Base-by-base conservation (phyloP, 192 early-diverging fungal species). In the Mortierella claussenii region DNA sequence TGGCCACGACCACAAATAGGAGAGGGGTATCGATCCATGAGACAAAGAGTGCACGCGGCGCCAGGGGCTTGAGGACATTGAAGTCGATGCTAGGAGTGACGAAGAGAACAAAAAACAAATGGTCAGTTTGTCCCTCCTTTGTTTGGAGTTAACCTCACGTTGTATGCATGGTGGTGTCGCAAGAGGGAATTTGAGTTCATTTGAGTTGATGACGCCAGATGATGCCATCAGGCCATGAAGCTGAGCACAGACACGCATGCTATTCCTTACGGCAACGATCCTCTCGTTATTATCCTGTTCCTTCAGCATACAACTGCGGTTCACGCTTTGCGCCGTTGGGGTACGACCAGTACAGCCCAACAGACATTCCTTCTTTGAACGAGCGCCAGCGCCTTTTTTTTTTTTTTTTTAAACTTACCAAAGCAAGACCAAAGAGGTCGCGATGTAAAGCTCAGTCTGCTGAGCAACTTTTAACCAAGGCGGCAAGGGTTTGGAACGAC, bases 371-470 rank as follows among this genome's bases (percentile, higher is more conserved):
- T n/a, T n/a, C n/a, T n/a, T n/a, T n/a, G n/a, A n/a, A n/a, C n/a
- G n/a, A n/a, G n/a, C n/a, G n/a, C n/a, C n/a, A n/a, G n/a, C 15
- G 5, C 45, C 45, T 34, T 21, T n/a, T 4, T 54, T 34, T 54
- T 34, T 54, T 6, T 54, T 26, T 51, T 11, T 34, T 9, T 2
- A 18, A 37, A 55, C 53, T 34, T 56, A 76, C 73, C 73, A 86
- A 18, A 86, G 58, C 13, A 86, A 43, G 2, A 86, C 85, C 53
- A 86, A 59, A 23, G 80, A 82, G 24, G 75, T 78, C 34, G 85
- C 82, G 63, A 86, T 86, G 44, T 86, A 86, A 0, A 86, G 56
- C 51, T 86, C 85, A 0, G 85, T 86, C 60, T 82, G 82, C 45
- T 86, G 85, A 36, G 85, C 82, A 10, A 79, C 73, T 54, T 86